These are phyloP conservation scores for Hygrocybe punicea DNA, from an alignment of 768 basidiomycete species.

Conservation along the genomic window DNA sequence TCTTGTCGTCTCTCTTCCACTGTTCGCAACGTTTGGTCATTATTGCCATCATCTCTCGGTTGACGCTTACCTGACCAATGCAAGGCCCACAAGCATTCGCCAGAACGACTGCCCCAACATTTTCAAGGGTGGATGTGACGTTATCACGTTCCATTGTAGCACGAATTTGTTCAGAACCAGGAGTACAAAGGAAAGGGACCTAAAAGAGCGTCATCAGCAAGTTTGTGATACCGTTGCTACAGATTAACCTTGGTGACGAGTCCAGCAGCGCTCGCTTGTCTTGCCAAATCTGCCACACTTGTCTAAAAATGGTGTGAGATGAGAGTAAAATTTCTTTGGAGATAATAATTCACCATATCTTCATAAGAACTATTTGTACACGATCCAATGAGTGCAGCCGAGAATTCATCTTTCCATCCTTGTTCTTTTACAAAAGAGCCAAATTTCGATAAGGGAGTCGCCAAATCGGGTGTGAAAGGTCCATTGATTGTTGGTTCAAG, in stretches of 20 bases:
- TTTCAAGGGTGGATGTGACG: conserved; percentile 74
- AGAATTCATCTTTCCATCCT: conserved; percentile 91
- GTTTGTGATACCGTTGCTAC: not conserved
- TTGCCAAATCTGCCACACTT: conserved; percentile 84
- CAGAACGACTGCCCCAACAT: conserved; percentile 89
- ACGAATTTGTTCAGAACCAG: conserved; percentile 92
- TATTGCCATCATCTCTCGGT: not conserved
- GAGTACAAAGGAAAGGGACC: conserved; percentile 85
- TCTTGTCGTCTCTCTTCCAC: conserved; percentile 92
- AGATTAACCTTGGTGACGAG: conserved; percentile 62
- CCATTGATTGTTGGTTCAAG: conserved; percentile 94
- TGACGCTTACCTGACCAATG: conserved; percentile 75
- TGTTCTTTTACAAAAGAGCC: conserved; percentile 73
- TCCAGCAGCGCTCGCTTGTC: conserved; percentile 83
- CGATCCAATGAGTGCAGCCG: conserved; percentile 92
- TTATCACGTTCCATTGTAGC: conserved; percentile 96
- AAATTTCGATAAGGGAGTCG: conserved; percentile 91
- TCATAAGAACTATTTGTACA: conserved; percentile 99
- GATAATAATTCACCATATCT: conserved; percentile 65
- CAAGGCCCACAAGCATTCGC: conserved; percentile 99
- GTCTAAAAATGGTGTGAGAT: conserved; percentile 49
- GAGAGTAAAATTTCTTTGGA: not conserved
- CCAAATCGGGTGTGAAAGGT: conserved; percentile 95
- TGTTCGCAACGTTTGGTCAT: conserved; percentile 23
- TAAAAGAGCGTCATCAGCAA: conserved; percentile 18